These are phyloP conservation scores for Trichoderma guizhouense DNA, from an alignment of 2,329 filamentous ascomycete genomes.

Conservation along the genomic window DNA sequence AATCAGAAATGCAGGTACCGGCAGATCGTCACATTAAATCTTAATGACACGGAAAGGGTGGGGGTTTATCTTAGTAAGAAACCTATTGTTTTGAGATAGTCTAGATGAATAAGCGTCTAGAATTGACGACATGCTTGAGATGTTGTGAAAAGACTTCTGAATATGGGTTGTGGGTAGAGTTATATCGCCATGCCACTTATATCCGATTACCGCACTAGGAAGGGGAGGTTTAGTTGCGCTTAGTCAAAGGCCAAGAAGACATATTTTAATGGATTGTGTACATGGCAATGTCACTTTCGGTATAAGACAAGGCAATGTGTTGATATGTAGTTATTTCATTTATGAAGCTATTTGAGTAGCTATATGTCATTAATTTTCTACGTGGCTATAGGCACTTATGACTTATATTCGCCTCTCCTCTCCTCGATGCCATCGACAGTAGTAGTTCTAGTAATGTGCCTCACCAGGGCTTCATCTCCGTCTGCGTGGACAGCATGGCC, in stretches of 20 bases:
- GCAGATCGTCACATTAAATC: neutral
- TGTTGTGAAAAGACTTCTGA: neutral
- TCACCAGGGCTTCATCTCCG: slow-evolving; percentile 22
- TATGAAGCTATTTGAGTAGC: neutral
- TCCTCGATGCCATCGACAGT: slow-evolving; percentile 7
- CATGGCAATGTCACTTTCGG: neutral
- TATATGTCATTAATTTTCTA: neutral
- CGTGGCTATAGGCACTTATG: neutral
- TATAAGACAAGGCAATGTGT: neutral
- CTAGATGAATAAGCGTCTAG: slow-evolving; percentile 7
- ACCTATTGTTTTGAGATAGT: neutral
- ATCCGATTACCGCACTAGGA: neutral
- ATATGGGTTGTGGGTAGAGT: neutral
- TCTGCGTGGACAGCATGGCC: slow-evolving; percentile 39
- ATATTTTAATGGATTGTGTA: neutral
- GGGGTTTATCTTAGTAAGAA: neutral
- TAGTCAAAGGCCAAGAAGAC: neutral
- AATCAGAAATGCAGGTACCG: slow-evolving; percentile 9
- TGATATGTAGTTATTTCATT: neutral
- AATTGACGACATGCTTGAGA: neutral
- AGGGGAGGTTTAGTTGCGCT: neutral
- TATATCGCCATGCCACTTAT: neutral
- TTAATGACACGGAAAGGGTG: neutral
- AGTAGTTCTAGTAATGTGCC: slow-evolving; percentile 20
- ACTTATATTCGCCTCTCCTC: neutral